Conservation (phyloP, 2,329 filamentous ascomycete species). For the Arthrinium phaeospermum region DNA sequence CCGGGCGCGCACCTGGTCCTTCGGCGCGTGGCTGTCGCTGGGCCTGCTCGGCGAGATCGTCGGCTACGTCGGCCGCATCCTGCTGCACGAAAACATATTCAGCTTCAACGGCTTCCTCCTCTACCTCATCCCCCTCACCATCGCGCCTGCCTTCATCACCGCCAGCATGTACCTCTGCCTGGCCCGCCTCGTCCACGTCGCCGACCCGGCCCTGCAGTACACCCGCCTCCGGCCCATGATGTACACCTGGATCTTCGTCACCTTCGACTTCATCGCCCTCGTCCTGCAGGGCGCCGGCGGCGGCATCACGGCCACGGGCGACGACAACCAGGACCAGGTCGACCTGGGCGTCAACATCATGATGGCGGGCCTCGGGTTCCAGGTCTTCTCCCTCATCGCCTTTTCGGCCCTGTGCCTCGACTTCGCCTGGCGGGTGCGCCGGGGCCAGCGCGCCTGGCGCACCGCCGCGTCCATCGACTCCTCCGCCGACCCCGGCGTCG, state of each 20-base stretch:
- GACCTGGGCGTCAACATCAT: constrained; percentile 51
- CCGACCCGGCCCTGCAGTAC: constrained; percentile 32
- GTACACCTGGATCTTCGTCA: constrained; percentile 41
- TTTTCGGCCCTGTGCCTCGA: constrained; percentile 56
- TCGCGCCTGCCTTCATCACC: constrained; percentile 60
- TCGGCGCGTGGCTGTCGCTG: constrained; percentile 56
- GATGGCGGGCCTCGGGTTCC: constrained; percentile 61
- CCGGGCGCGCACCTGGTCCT: constrained; percentile 54
- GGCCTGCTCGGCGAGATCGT: constrained; percentile 64
- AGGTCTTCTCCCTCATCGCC: constrained; percentile 59
- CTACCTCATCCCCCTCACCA: constrained; percentile 67
- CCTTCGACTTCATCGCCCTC: constrained; percentile 50
- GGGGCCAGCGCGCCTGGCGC: neutral
- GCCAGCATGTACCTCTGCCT: constrained; percentile 72
- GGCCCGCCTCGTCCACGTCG: constrained; percentile 48
- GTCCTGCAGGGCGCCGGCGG: constrained; percentile 50
- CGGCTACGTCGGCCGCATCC: constrained; percentile 66
- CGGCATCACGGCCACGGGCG: constrained; percentile 48
- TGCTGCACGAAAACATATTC: constrained; percentile 64
- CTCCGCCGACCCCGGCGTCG: neutral
- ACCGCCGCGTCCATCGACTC: neutral
- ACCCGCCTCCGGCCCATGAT: constrained; percentile 34
- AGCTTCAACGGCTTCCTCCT: constrained; percentile 65
- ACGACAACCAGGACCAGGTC: constrained; percentile 48
- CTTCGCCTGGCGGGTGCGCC: constrained; percentile 33